Conservation (phyloP, 2,329 filamentous ascomycete species). For the Trichoderma simmonsii region DNA sequence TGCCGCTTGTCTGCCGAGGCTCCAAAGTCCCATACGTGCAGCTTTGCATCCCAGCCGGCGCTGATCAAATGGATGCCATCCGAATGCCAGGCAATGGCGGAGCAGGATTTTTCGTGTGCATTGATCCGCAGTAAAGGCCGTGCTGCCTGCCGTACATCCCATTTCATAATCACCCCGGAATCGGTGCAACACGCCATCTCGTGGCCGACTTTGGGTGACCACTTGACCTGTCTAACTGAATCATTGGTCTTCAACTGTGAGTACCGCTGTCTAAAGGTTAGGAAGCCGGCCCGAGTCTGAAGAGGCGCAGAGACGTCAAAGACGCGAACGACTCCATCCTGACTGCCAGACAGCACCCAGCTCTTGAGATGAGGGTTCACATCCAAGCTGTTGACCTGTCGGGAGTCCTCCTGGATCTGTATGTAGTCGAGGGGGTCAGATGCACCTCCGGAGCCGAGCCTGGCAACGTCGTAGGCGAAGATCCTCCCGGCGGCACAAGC, state of each 20-base stretch:
- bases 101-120: conserved; percentile 59
- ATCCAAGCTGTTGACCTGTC: conserved; percentile 62
- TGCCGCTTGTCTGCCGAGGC: conserved; percentile 59
- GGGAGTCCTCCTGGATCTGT: conserved; percentile 58
- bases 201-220: conserved; percentile 60
- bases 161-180: conserved; percentile 59
- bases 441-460: conserved; percentile 43
- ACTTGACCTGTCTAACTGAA: conserved; percentile 59
- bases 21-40: conserved; percentile 64
- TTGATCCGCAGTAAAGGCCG: conserved; percentile 57
- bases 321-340: conserved; percentile 60
- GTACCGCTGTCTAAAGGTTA: conserved; percentile 49
- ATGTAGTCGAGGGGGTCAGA: conserved; percentile 51
- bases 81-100: conserved; percentile 63
- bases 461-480: conserved; percentile 59
- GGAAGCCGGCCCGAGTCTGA: conserved; percentile 46
- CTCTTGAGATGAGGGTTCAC: conserved; percentile 59
- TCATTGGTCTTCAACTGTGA: conserved; percentile 39
- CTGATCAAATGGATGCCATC: conserved; percentile 65
- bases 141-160: conserved; percentile 56
- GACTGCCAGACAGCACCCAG: conserved; percentile 59
- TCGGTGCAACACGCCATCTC: conserved; percentile 64
- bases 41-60: conserved; percentile 58
- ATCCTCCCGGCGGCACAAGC: conserved; percentile 63
- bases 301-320: conserved; percentile 55